phyloP scores from a whole-genome alignment of 176 grass and related monocot genomes.

The Otatea glauca region DNA sequence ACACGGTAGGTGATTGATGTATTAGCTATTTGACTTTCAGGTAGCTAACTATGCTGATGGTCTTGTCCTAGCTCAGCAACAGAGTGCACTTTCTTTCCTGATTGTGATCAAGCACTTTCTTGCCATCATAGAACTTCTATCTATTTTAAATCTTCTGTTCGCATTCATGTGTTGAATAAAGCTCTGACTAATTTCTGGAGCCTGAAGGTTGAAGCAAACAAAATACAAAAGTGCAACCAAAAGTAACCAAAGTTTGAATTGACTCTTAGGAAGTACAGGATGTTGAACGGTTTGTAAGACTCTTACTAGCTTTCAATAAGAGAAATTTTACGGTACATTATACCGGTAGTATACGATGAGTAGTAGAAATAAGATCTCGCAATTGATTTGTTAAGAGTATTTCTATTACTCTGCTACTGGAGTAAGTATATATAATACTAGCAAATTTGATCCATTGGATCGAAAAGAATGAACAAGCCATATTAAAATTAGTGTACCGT shows the following conservation, averaged over 20 bases:
- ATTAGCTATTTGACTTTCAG: slow-evolving; percentile 53
- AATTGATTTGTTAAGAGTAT: too few relatives aligned
- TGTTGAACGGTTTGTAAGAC: too few relatives aligned
- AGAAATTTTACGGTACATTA: too few relatives aligned
- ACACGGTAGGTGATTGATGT: slow-evolving; percentile 44
- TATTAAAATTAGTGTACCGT: too few relatives aligned
- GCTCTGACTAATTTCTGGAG: slow-evolving; percentile 18
- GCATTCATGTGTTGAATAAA: background rate
- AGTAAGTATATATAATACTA: too few relatives aligned
- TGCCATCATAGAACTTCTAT: background rate
- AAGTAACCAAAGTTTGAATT: slow-evolving; percentile 9
- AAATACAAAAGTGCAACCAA: background rate
- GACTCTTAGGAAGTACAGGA: background rate
- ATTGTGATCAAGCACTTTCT: slow-evolving; percentile 39
- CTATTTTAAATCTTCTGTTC: background rate
- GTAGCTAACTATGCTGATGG: slow-evolving; percentile 28
- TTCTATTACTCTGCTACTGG: too few relatives aligned
- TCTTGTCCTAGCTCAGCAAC: slow-evolving; percentile 32
- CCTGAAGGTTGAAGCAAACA: slow-evolving; percentile 20
- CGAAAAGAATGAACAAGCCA: too few relatives aligned
- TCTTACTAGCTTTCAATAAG: too few relatives aligned
- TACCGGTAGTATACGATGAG: too few relatives aligned
- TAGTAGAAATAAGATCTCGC: too few relatives aligned
- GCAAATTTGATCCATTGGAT: too few relatives aligned
- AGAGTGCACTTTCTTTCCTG: background rate